These are phyloP conservation scores for Hypocrella siamensis DNA, from an alignment of 2,329 filamentous ascomycete genomes.

Conservation along the genomic window DNA sequence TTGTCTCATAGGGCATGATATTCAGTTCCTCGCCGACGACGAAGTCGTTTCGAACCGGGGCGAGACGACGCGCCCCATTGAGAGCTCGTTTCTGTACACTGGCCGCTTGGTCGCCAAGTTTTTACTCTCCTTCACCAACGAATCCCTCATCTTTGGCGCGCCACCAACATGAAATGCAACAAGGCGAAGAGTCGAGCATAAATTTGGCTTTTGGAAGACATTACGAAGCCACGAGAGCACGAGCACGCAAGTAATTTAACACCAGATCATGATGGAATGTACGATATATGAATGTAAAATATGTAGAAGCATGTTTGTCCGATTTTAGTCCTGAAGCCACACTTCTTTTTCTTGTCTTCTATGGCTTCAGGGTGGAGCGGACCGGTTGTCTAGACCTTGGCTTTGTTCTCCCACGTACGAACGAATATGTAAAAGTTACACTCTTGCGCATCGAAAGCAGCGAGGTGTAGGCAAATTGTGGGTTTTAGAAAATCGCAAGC, in stretches of 20 bases:
- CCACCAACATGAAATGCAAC: constrained; percentile 4
- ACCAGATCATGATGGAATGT: not conserved
- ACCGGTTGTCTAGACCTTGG: constrained; percentile 52
- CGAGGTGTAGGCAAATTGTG: constrained; percentile 48
- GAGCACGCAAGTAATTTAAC: not conserved
- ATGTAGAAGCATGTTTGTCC: constrained; percentile 37
- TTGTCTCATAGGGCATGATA: constrained; percentile 16
- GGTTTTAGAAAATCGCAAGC: constrained; percentile 13
- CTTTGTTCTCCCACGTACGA: constrained; percentile 48
- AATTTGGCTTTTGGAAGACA: not conserved
- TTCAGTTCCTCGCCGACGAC: constrained; percentile 28
- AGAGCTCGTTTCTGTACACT: constrained; percentile 33
- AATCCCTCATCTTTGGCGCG: constrained; percentile 29
- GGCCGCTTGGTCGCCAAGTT: constrained; percentile 38
- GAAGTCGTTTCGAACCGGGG: constrained; percentile 28
- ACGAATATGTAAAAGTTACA: constrained; percentile 41
- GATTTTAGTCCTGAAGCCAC: constrained; percentile 48
- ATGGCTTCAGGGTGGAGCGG: constrained; percentile 50
- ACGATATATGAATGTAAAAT: not conserved
- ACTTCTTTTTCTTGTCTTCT: constrained; percentile 27
- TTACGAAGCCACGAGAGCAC: no score
- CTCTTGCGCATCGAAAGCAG: constrained; percentile 39
- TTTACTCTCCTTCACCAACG: constrained; percentile 36
- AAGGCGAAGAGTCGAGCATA: not conserved
- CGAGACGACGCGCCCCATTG: constrained; percentile 28